Base-by-base conservation (phyloP, 2,329 filamentous ascomycete species). In the Harringtonia aguacate region DNA sequence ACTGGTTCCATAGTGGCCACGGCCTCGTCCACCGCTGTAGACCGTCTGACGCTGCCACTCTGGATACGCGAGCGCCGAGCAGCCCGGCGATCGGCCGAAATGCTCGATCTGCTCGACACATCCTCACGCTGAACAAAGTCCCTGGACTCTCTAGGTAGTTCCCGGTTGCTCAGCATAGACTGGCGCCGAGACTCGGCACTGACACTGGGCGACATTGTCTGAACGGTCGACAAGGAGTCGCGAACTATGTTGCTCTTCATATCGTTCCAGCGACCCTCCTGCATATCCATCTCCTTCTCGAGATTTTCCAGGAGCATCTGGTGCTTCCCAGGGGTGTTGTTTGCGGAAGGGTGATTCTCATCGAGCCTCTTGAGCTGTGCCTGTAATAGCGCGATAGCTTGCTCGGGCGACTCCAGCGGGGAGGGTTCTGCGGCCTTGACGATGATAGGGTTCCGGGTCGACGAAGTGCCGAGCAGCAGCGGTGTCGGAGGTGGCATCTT, bases 271-370 rank as follows among this genome's bases (percentile, higher is more conserved):
- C 73, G 69, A 43, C 66, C 66, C 54, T 79, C 75, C 54, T 82
- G 73, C 50, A 68, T 58, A 1, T 70, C 74, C 68, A 82, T 76
- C 56, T 83, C 79, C 48, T 63, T 64, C 54, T 83, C 79, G 2
- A 83, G 61, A 47, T 77, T 71, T 28, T 75, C 70, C 2, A 83
- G 61, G 4, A 80, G 63, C 29, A 64, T 66, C 46, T 73, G 59
- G 24, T 68, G 63, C 44, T 64, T 63, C 14, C 62, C 60, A 24
- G 67, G 59, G 48, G 59, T 67, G 43, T 61, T 62, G 1, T 58
- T 58, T 14, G 61, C 61, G 29, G 54, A 52, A 4, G 36, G 34
- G 28, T 58, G 60, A 5, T 64, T 54, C 41, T 66, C 55, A 18
- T 76, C 72, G 9, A 75, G 60, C 31, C 65, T 68, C 46, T 59